Evolutionary conservation across 768 basidiomycete genomes (phyloP), one percentile per base, ranked within the genome.

Genomic region (Termitomyces sp.): DNA sequence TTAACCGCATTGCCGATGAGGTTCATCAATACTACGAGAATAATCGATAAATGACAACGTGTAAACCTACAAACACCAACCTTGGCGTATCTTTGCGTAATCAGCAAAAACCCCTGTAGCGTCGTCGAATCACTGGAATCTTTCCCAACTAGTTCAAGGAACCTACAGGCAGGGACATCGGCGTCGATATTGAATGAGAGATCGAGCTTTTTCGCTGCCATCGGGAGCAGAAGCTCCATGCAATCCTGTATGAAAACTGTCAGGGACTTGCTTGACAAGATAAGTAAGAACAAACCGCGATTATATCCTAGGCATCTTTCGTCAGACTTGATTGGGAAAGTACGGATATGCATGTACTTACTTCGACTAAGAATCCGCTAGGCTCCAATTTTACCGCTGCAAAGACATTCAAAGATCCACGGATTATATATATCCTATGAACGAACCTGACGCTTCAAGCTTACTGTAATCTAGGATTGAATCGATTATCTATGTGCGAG

Each of bases 401-500:
- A 50, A 40, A 28, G 11, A 9, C 39, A 2, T 28, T 69, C 38
- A 68, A 58, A 52, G 66, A 15, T 55, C 58, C 20, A 38, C 18
- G 7, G 39, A 32, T 18, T 36, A 55, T 7, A 2, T 28, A 4
- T 22, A 54, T 18, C 36, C 7, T 42, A 55, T 20, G 7, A 48
- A 62, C 69, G 53, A 66, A 84, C 87, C 87, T 52, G 87, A 89
- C 20, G 89, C 90, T 69, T 91, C 90, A 2, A 90, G 75, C 69
- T 91, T 91, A 73, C 88, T 89, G 72, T 90, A 91, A 68, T 91
- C 90, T 64, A 91, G 72, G 53, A 91, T 89, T 2, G 87, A 88
- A 70, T 90, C 88, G 66, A 91, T 91, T 69, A 91, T 90, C 87
- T 90, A 57, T n/a, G 28, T 15, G 28, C 18, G 8, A 32, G 5